Percentiles rank a stretch among this genome's conserved stretches.
Evolutionary conservation across 108 stramenopile species (phyloP).

Genomic region (Nitzschia palea): DNA sequence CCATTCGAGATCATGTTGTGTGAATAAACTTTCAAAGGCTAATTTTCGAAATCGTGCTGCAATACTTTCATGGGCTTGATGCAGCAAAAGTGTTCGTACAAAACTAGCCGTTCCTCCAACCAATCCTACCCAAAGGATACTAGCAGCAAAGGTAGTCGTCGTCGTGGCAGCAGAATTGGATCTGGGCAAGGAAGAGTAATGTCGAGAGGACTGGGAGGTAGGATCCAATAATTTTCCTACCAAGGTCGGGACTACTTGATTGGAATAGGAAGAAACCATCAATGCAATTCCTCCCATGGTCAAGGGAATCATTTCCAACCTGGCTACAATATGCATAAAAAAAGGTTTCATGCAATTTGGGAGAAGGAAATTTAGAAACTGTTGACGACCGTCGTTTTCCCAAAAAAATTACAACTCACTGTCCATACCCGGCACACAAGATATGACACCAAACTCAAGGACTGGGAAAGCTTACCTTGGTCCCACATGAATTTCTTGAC

Average conservation of each 20-base stretch:
- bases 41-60: constrained; percentile 64
- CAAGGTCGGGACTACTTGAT: constrained; percentile 72
- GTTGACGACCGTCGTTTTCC: too few relatives aligned
- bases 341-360: too few relatives aligned
- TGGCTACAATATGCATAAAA: not conserved
- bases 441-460: too few relatives aligned
- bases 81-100: constrained; percentile 67
- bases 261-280: constrained; percentile 66
- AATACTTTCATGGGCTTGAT: constrained; percentile 70
- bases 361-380: too few relatives aligned
- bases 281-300: constrained; percentile 72
- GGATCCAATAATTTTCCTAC: constrained; percentile 77
- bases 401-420: too few relatives aligned
- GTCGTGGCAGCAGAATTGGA: not conserved
- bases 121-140: constrained; percentile 47
- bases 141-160: constrained; percentile 9
- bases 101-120: constrained; percentile 83
- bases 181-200: constrained; percentile 1
- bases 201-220: too few relatives aligned
- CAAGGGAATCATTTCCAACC: constrained; percentile 48
- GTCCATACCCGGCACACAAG: too few relatives aligned
- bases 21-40: constrained; percentile 56
- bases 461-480: not conserved
- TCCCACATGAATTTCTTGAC: constrained; percentile 6
- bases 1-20: constrained; percentile 71